Conservation (phyloP, 2,329 filamentous ascomycete genomes). For the Alternaria conjuncta region DNA sequence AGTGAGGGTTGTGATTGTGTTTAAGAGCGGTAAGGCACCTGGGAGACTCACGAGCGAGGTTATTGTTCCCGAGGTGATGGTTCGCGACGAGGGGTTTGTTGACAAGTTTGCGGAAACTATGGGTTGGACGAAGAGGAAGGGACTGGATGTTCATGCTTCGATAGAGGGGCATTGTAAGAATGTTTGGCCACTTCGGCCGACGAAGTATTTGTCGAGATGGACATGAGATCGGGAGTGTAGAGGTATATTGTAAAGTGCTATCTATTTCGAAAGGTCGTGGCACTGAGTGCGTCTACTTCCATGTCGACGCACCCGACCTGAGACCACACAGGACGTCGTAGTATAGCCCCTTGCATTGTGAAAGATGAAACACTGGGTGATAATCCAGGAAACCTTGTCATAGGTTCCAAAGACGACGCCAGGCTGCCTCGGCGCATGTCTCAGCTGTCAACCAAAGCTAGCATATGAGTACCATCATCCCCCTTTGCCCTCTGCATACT, state of each 20-base stretch:
- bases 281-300: background rate
- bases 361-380: background rate
- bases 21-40: background rate
- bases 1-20: background rate
- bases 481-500: too few species aligned
- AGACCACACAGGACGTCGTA: background rate
- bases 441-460: background rate
- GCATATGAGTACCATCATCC: background rate
- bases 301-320: background rate
- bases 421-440: background rate
- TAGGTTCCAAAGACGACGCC: background rate
- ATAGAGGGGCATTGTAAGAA: background rate
- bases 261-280: background rate
- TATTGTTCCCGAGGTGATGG: background rate
- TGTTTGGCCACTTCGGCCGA: background rate
- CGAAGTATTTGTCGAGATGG: background rate
- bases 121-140: background rate
- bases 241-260: background rate
- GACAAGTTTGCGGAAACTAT: background rate
- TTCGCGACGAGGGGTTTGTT: background rate
- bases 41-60: background rate
- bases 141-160: background rate
- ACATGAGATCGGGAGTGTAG: background rate
- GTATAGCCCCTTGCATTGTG: background rate
- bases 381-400: background rate